These are phyloP conservation scores for Vinca minor DNA, from an alignment of 257 asterid genomes.

Conservation along the genomic window DNA sequence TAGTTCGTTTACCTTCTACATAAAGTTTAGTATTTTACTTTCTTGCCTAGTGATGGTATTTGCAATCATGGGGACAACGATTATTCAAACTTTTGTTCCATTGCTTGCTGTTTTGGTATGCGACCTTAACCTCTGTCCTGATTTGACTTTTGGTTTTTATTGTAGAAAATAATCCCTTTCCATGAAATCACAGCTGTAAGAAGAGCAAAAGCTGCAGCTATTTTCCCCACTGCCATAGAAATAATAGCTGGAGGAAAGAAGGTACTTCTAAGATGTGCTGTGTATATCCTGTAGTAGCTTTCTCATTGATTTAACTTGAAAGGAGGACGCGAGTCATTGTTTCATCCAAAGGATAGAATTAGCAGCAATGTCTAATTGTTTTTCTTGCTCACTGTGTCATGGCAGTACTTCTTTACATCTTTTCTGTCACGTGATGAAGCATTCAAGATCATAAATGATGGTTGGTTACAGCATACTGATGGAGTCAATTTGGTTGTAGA, in stretches of 20 bases:
- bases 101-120: background rate
- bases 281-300: background rate
- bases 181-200: slow-evolving; percentile 67
- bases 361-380: slow-evolving; percentile 1
- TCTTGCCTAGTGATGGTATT: background rate
- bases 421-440: slow-evolving; percentile 99
- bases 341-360: background rate
- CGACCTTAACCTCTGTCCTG: background rate
- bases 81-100: background rate
- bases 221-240: slow-evolving; percentile 95
- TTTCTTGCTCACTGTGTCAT: slow-evolving; percentile 22
- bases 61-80: background rate
- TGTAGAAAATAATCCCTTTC: slow-evolving; percentile 72
- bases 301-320: slow-evolving; percentile 1
- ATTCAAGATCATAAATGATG: slow-evolving; percentile 80
- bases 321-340: slow-evolving; percentile 1
- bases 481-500: slow-evolving; percentile 41
- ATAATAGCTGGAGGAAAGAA: slow-evolving; percentile 73
- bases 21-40: background rate
- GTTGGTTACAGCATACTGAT: slow-evolving; percentile 55
- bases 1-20: no score
- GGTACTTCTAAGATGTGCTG: slow-evolving; percentile 31
- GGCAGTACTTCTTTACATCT: slow-evolving; percentile 92
- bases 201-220: slow-evolving; percentile 86
- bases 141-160: slow-evolving; percentile 14